These are phyloP conservation scores for Nemania sp. DNA, from an alignment of 2,329 filamentous ascomycete genomes.

Conservation along the genomic window DNA sequence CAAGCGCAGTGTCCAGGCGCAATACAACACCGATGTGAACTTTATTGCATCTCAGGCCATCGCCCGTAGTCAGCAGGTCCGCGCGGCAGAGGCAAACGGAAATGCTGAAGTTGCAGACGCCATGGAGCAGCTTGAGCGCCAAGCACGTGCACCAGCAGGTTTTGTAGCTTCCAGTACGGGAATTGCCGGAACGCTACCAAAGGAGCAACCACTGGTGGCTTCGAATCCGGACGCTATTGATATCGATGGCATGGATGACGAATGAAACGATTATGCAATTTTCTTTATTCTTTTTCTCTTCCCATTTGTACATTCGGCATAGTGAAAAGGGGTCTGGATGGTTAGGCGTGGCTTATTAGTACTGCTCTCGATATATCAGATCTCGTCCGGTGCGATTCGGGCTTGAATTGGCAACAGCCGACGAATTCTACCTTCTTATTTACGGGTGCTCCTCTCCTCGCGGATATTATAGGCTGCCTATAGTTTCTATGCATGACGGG, in stretches of 20 bases:
- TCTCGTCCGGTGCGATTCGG: conserved; percentile 6
- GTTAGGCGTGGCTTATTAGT: conserved; percentile 20
- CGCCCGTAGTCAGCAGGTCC: conserved; percentile 71
- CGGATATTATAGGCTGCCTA: conserved; percentile 1
- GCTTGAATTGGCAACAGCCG: conserved; percentile 4
- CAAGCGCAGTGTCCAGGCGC: conserved; percentile 94
- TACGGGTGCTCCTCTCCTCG: not conserved
- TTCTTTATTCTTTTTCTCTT: conserved; percentile 18
- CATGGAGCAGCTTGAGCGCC: conserved; percentile 86
- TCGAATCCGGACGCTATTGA: conserved; percentile 87
- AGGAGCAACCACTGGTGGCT: conserved; percentile 50
- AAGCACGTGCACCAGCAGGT: conserved; percentile 84
- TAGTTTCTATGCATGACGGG: not conserved
- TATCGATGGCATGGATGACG: conserved; percentile 72
- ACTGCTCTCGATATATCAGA: conserved; percentile 19
- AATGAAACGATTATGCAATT: conserved; percentile 36
- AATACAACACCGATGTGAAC: conserved; percentile 98
- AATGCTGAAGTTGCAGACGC: conserved; percentile 69
- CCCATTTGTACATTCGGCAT: conserved; percentile 30
- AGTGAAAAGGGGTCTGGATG: conserved; percentile 20
- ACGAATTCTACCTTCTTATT: conserved; percentile 2
- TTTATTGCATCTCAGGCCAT: conserved; percentile 97
- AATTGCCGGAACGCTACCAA: conserved; percentile 63
- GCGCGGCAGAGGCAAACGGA: conserved; percentile 48
- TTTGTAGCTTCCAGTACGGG: conserved; percentile 88